Percentiles rank a stretch among this genome's conserved stretches.
These are phyloP conservation scores for Microbotryum lychnidis-dioicae DNA, from an alignment of 1,284 basidiomycete genomes.

Conservation along the genomic window DNA sequence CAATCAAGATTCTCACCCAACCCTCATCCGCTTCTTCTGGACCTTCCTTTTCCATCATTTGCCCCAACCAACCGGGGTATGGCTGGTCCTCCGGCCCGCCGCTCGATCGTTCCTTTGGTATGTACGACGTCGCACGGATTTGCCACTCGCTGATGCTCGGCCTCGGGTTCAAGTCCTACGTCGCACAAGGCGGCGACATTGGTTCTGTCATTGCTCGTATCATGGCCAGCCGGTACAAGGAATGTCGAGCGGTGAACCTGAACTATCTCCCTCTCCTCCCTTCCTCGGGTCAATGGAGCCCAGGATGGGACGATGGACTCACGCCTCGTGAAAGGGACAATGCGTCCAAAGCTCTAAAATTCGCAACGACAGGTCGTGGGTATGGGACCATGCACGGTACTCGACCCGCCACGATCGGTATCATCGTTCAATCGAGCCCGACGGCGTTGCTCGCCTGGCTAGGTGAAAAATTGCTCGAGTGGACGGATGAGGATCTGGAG, in stretches of 20 bases:
- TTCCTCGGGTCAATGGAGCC: not conserved
- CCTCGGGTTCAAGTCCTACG: conserved; percentile 39
- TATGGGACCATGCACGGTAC: conserved; percentile 36
- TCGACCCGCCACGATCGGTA: conserved; percentile 41
- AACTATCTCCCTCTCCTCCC: conserved; percentile 16
- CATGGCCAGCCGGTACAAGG: conserved; percentile 13
- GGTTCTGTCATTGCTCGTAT: conserved; percentile 19
- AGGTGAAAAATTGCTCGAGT: conserved; percentile 43
- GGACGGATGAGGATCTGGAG: conserved; percentile 39
- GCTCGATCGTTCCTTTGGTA: conserved; percentile 35
- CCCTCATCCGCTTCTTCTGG: too few relatives aligned
- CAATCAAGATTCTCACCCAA: conserved; percentile 34
- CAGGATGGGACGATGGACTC: not conserved
- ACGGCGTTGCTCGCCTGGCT: conserved; percentile 44
- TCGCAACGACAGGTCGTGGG: conserved; percentile 11
- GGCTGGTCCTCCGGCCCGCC: conserved; percentile 27
- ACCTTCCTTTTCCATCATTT: conserved; percentile 38
- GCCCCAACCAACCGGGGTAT: conserved; percentile 38
- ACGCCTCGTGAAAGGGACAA: conserved; percentile 10
- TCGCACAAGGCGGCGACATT: conserved; percentile 32
- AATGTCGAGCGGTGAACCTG: conserved; percentile 20
- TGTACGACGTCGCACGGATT: conserved; percentile 34
- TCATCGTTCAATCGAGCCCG: conserved; percentile 39
- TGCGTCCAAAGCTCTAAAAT: conserved; percentile 2
- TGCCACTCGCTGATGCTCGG: conserved; percentile 40